A percentile compares a stretch with the other conserved stretches of the same genome.
These are phyloP conservation scores for Pholiota microspora DNA, from an alignment of 768 basidiomycete genomes.

Conservation along the genomic window DNA sequence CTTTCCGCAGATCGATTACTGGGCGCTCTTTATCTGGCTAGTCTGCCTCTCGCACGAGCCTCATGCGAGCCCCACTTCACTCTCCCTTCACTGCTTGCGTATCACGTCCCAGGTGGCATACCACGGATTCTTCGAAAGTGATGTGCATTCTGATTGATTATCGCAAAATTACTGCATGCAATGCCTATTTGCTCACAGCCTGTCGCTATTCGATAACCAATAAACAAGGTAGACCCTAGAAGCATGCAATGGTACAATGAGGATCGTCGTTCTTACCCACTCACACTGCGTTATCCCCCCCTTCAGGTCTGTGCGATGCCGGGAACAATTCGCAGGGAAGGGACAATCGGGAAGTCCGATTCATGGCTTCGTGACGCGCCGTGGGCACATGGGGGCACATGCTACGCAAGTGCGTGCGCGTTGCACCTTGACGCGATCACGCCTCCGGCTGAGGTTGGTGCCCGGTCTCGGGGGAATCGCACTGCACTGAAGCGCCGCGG, in stretches of 20 bases:
- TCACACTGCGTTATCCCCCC: background rate
- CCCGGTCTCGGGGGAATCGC: background rate
- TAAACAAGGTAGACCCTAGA: no score
- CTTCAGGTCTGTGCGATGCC: background rate
- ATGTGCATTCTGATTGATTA: background rate
- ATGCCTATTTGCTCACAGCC: background rate
- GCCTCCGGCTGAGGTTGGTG: background rate
- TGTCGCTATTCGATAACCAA: background rate
- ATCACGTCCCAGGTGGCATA: background rate
- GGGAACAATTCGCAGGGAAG: conserved; percentile 1
- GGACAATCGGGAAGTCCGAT: background rate
- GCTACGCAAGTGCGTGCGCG: background rate
- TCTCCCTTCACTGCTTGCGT: background rate
- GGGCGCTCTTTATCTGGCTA: background rate
- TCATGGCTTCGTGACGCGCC: conserved; percentile 2
- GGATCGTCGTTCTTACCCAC: background rate
- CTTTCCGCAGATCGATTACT: background rate
- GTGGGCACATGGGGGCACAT: background rate
- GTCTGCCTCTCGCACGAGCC: background rate
- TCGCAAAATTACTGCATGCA: background rate
- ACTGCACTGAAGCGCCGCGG: background rate
- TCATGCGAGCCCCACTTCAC: background rate
- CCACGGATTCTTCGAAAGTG: background rate
- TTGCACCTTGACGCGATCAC: background rate
- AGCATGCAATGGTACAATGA: background rate